Conservation (phyloP, 768 basidiomycete species). For the Termitomyces sp. region DNA sequence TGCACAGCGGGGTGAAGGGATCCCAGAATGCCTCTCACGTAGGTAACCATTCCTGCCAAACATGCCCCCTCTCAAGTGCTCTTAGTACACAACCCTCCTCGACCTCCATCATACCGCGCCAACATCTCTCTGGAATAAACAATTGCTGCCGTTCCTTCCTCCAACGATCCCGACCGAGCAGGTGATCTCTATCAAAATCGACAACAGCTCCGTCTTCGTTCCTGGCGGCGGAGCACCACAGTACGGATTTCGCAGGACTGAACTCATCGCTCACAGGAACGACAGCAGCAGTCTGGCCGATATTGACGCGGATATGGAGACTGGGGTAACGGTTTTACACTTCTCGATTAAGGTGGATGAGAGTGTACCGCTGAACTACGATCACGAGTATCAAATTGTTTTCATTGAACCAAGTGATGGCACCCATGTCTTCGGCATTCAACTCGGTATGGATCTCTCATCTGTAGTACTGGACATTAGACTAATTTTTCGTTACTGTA, state of each 20-base stretch:
- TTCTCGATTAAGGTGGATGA: slow-evolving; percentile 42
- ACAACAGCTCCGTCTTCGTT: slow-evolving; percentile 56
- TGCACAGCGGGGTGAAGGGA: slow-evolving; percentile 54
- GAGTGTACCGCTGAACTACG: slow-evolving; percentile 45
- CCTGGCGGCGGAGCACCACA: slow-evolving; percentile 48
- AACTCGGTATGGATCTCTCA: slow-evolving; percentile 43
- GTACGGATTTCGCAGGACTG: slow-evolving; percentile 57
- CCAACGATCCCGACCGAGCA: slow-evolving; percentile 41
- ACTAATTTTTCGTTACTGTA: neutral
- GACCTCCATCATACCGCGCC: slow-evolving; percentile 32
- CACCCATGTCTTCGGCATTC: slow-evolving; percentile 57
- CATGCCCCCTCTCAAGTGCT: neutral
- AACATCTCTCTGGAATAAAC: slow-evolving; percentile 51
- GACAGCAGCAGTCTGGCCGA: slow-evolving; percentile 30
- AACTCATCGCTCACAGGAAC: slow-evolving; percentile 49
- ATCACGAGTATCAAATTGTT: slow-evolving; percentile 62
- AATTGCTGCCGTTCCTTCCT: slow-evolving; percentile 20
- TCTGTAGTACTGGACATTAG: neutral
- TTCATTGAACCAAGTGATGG: slow-evolving; percentile 64
- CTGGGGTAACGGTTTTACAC: slow-evolving; percentile 27
- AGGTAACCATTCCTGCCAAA: slow-evolving; percentile 11
- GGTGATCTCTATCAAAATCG: slow-evolving; percentile 50
- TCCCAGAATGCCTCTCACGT: slow-evolving; percentile 50
- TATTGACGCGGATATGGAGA: slow-evolving; percentile 40
- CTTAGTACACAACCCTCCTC: slow-evolving; percentile 45